Conservation (phyloP, 164 flowering plant genomes). For the Magnolia sinica region DNA sequence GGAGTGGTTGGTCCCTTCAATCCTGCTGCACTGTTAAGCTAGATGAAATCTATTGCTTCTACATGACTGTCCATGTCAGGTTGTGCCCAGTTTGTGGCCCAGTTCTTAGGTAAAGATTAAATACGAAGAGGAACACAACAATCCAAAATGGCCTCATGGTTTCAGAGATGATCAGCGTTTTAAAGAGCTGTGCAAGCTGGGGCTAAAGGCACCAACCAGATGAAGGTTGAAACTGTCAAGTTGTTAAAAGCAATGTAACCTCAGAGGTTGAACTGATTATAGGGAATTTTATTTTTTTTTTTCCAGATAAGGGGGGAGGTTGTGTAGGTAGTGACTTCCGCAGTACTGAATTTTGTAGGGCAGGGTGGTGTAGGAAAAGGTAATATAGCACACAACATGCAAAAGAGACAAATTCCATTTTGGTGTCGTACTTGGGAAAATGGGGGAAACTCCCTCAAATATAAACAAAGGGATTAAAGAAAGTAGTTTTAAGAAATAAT, state of each 20-base stretch:
- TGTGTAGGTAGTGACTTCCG: neutral
- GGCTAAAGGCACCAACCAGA: neutral
- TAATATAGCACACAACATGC: neutral
- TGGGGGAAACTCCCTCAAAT: neutral
- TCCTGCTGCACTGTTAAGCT: conserved; percentile 19
- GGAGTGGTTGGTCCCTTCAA: conserved; percentile 46
- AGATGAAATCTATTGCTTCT: neutral
- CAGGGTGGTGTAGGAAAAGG: neutral
- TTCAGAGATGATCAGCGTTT: neutral
- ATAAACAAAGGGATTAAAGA: neutral
- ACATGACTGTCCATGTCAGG: neutral
- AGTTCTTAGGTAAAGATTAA: neutral
- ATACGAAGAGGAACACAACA: neutral
- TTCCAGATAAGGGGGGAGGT: neutral
- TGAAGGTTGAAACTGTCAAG: neutral
- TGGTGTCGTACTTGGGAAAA: neutral
- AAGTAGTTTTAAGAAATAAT: neutral
- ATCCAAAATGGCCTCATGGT: neutral
- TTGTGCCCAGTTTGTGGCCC: neutral
- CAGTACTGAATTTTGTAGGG: neutral
- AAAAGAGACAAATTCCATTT: neutral
- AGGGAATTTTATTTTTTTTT: neutral
- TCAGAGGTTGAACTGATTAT: neutral
- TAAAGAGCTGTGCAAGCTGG: neutral
- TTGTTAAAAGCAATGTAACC: neutral